A percentile compares a stretch with the other conserved stretches of the same genome.
phyloP scores from a whole-genome alignment of 2,329 filamentous ascomycete species.

The Aureobasidium sp. region DNA sequence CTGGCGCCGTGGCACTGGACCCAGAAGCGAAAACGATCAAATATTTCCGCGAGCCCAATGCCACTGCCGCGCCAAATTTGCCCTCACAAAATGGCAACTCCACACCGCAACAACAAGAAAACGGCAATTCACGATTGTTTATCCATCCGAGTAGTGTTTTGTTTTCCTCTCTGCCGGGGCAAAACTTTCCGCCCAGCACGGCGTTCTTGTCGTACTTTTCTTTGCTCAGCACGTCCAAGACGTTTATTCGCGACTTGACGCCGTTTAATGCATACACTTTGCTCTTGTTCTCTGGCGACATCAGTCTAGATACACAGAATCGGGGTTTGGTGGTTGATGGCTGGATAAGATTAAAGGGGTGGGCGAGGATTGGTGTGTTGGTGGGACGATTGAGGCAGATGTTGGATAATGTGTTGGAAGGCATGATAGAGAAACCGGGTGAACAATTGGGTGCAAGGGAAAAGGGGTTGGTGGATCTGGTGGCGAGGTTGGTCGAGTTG shows the following conservation, averaged over 20 bases:
- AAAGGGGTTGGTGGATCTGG: slow-evolving; percentile 59
- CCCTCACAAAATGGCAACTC: slow-evolving; percentile 34
- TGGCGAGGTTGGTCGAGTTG: slow-evolving; percentile 75
- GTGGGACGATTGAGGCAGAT: slow-evolving; percentile 75
- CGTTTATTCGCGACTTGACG: slow-evolving; percentile 85
- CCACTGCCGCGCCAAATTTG: not conserved
- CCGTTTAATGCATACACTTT: slow-evolving; percentile 88
- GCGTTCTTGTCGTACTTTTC: slow-evolving; percentile 84
- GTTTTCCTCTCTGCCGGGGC: slow-evolving; percentile 61
- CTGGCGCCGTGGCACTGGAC: slow-evolving; percentile 86
- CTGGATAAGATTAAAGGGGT: slow-evolving; percentile 79
- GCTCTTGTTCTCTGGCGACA: slow-evolving; percentile 78
- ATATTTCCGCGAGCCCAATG: slow-evolving; percentile 62
- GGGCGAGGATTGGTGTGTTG: slow-evolving; percentile 90
- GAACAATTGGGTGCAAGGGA: slow-evolving; percentile 41
- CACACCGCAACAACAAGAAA: slow-evolving; percentile 5
- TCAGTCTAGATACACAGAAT: slow-evolving; percentile 80
- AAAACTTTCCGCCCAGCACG: slow-evolving; percentile 62
- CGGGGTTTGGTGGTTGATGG: slow-evolving; percentile 84
- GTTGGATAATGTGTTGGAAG: slow-evolving; percentile 76
- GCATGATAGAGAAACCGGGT: slow-evolving; percentile 70
- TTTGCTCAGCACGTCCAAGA: slow-evolving; percentile 85
- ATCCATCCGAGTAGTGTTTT: slow-evolving; percentile 84
- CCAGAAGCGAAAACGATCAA: slow-evolving; percentile 88
- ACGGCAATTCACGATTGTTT: slow-evolving; percentile 59